phyloP scores from a whole-genome alignment of 345 rosid species.

The Moringa oleifera region DNA sequence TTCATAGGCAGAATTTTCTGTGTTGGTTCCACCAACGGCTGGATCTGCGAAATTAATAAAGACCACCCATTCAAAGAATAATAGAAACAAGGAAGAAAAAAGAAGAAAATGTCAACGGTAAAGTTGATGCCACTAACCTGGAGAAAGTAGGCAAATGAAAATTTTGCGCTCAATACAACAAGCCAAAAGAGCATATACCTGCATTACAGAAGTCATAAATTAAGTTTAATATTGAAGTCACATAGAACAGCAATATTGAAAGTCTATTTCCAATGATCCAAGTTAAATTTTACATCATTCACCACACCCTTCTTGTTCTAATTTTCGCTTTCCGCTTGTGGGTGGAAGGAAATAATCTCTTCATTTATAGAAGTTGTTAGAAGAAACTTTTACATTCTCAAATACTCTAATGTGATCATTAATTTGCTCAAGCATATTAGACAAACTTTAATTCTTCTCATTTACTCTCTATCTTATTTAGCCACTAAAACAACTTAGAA shows the following conservation, averaged over 20 bases:
- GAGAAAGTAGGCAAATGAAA: constrained; percentile 88
- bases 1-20: constrained; percentile 41
- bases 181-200: constrained; percentile 96
- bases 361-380: no score
- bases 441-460: neutral
- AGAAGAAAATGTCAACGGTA: neutral
- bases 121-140: constrained; percentile 41
- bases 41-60: constrained; percentile 50
- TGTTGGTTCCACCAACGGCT: constrained; percentile 84
- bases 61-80: neutral
- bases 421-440: neutral
- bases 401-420: no score
- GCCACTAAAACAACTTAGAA: neutral
- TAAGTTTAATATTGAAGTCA: no score
- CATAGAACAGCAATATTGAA: no score
- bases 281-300: no score
- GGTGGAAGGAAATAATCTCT: no score
- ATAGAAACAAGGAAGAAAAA: neutral
- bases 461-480: neutral
- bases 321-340: no score
- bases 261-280: no score
- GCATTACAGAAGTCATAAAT: constrained; percentile 23
- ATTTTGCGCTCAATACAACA: constrained; percentile 68
- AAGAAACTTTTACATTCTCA: neutral
- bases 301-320: no score